phyloP scores from a whole-genome alignment of 2,329 filamentous ascomycete genomes.

The Leptographium procerum region DNA sequence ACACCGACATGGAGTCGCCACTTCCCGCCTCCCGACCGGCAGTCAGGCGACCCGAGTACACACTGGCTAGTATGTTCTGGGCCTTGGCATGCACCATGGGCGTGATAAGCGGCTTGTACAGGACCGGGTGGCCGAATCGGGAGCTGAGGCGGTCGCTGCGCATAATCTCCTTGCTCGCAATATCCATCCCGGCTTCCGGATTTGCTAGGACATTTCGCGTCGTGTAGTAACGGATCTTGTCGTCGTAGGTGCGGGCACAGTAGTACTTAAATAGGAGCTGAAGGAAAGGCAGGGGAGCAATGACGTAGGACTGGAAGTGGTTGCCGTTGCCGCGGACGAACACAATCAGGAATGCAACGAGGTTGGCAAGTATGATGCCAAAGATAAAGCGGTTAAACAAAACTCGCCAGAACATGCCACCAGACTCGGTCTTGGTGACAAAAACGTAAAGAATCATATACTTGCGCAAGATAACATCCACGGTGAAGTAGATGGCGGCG shows the following conservation, averaged over 20 bases:
- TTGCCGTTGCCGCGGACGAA: slow-evolving; percentile 55
- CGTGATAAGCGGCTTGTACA: slow-evolving; percentile 81
- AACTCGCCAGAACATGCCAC: slow-evolving; percentile 83
- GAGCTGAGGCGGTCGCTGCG: slow-evolving; percentile 60
- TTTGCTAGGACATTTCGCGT: slow-evolving; percentile 44
- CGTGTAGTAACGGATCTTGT: slow-evolving; percentile 70
- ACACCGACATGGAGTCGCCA: slow-evolving; percentile 44
- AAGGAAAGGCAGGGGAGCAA: slow-evolving; percentile 66
- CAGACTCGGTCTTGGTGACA: slow-evolving; percentile 91
- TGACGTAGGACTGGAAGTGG: slow-evolving; percentile 50
- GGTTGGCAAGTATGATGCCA: slow-evolving; percentile 63
- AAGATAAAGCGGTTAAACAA: slow-evolving; percentile 91
- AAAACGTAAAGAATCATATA: slow-evolving; percentile 92
- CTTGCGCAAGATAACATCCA: slow-evolving; percentile 89
- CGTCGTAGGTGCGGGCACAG: slow-evolving; percentile 65
- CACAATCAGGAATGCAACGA: slow-evolving; percentile 65
- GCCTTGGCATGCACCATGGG: slow-evolving; percentile 93
- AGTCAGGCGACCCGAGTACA: slow-evolving; percentile 72
- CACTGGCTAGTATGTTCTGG: slow-evolving; percentile 70
- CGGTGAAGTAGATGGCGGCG: slow-evolving; percentile 75
- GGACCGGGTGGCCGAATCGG: slow-evolving; percentile 79
- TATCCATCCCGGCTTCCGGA: slow-evolving; percentile 30
- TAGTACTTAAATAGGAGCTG: slow-evolving; percentile 79
- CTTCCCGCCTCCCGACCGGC: slow-evolving; percentile 52
- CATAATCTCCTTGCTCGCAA: slow-evolving; percentile 37